These are phyloP conservation scores for Kodamaea hsintzibuensis DNA, from an alignment of 805 yeast genomes.

Conservation along the genomic window DNA sequence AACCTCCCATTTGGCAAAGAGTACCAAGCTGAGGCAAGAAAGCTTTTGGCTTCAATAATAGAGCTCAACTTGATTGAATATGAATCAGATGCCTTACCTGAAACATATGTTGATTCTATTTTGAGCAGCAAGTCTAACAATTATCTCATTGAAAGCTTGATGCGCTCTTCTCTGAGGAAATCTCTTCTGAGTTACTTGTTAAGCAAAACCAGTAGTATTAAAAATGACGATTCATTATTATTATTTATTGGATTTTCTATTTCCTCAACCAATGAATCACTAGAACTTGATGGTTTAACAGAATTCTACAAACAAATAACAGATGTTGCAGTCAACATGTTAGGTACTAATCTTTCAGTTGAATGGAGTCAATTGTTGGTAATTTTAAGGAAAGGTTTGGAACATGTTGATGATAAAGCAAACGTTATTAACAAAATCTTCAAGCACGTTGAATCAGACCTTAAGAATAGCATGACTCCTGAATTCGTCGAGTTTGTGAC, in stretches of 20 bases:
- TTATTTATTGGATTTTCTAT: constrained; percentile 20
- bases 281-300: constrained; percentile 1
- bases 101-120: not conserved
- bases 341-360: not conserved
- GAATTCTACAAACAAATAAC: constrained; percentile 12
- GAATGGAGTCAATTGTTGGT: constrained; percentile 21
- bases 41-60: not conserved
- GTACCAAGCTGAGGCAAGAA: not conserved
- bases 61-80: not conserved
- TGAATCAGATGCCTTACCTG: not conserved
- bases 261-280: not conserved
- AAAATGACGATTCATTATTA: not conserved
- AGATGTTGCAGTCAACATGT: constrained; percentile 16
- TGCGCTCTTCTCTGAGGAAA: not conserved
- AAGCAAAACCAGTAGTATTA: not conserved
- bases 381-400: constrained; percentile 16
- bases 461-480: constrained; percentile 29
- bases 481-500: constrained; percentile 31
- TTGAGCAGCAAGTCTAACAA: not conserved
- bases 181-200: not conserved
- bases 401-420: constrained; percentile 11
- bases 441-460: constrained; percentile 20
- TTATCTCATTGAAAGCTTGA: constrained; percentile 6
- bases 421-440: constrained; percentile 23
- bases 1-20: not conserved